phyloP scores from a whole-genome alignment of 371 early-diverging fungal genomes.

The Mucor circinelloides region DNA sequence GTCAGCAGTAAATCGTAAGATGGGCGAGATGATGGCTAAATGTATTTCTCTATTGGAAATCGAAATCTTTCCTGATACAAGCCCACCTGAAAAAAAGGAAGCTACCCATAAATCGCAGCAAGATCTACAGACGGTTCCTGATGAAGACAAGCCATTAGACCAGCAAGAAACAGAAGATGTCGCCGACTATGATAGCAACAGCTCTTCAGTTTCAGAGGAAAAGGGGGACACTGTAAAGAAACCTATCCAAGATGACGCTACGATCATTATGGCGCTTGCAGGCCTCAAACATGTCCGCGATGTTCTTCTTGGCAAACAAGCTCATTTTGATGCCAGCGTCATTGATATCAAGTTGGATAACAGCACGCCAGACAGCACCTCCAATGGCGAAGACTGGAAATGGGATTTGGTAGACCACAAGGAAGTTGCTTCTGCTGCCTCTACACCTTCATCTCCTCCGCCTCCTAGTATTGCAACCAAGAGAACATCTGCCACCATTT shows the following conservation, averaged over 20 bases:
- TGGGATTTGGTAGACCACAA: conserved; percentile 10
- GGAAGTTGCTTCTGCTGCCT: background rate
- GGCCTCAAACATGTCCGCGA: conserved; percentile 68
- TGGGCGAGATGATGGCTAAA: conserved; percentile 57
- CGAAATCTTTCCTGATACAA: conserved; percentile 38
- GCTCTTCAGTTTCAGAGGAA: conserved; percentile 1
- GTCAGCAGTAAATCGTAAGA: conserved; percentile 34
- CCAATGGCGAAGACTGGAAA: conserved; percentile 6
- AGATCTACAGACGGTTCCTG: background rate
- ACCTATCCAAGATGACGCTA: conserved; percentile 31
- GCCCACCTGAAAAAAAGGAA: background rate
- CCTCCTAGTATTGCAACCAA: background rate
- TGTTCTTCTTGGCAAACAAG: conserved; percentile 54
- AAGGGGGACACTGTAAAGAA: background rate
- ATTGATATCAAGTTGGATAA: conserved; percentile 23
- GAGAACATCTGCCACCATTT: background rate
- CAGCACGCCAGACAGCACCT: background rate
- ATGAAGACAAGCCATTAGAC: background rate
- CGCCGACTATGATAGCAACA: conserved; percentile 8
- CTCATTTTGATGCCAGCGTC: conserved; percentile 51
- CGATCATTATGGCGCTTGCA: conserved; percentile 47
- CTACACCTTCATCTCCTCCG: background rate
- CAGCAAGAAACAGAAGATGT: conserved; percentile 1
- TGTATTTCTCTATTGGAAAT: conserved; percentile 58
- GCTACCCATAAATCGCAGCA: background rate